Evolutionary conservation across 2,329 filamentous ascomycete species (phyloP), one percentile per base, ranked within the genome.

Genomic region (Mycosphaerelloides madeirae): DNA sequence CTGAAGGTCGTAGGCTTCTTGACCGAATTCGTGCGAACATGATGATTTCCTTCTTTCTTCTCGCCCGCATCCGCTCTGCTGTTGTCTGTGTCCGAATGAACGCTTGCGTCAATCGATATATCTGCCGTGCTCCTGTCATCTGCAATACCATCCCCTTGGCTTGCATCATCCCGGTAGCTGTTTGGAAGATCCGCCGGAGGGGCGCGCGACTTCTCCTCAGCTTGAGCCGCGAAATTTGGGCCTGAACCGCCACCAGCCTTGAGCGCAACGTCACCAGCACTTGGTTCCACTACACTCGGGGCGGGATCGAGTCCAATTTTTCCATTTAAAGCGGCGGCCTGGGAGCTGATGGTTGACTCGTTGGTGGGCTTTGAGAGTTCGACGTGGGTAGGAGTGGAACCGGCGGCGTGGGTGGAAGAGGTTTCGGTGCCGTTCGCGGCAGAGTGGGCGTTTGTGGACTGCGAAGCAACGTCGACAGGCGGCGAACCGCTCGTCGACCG

Each of bases 1-100:
- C 93, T 94, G 75, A 94, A 93, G 11, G 81, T 83, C 14, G 82
- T 71, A 15, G 83, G 81, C 66, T 87, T 91, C 75, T 86, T 89
- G 51, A 81, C 72, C 3, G 81, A 73, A 50, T 66, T 68, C 60
- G 50, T 83, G 76, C 52, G 80, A 49, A 69, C 69, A 62, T 87
- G 79, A 38, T 75, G 73, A 14, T 39, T 74, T 46, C 73, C 78
- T 62, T 78, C 75, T 49, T 77, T 76, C 49, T 66, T 66, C 62
- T 77, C 73, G 64, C 65, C 72, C 54, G 65, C 66, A 46, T 79
- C 78, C 39, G 71, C 70, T 58, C 79, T 79, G 49, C 81, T 82
- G 55, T 80, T 78, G 63, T 90, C 86, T 31, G 80, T 87, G 67
- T 90, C 86, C 44, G 86, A 90, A 57, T 81, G 83, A 55, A 83